phyloP scores from a whole-genome alignment of 75 land plant genomes.

The Isoetes taiwanensis region DNA sequence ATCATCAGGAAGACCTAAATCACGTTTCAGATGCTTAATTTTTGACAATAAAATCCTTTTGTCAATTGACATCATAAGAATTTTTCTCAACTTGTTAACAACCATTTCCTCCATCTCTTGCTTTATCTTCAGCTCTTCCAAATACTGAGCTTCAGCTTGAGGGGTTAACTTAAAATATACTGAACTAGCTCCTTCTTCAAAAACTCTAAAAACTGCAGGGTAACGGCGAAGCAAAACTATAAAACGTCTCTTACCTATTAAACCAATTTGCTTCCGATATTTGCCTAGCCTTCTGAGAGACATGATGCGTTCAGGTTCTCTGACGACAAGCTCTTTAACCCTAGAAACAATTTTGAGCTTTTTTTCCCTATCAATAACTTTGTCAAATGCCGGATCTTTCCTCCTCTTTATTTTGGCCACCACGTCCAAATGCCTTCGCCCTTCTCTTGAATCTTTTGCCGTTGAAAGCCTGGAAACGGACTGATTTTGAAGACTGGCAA shows the following conservation, averaged over 20 bases:
- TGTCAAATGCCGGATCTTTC: conserved; percentile 72
- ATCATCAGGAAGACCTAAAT: conserved; percentile 75
- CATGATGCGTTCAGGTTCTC: conserved; percentile 77
- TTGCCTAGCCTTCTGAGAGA: conserved; percentile 49
- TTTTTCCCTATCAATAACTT: conserved; percentile 81
- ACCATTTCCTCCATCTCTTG: conserved; percentile 60
- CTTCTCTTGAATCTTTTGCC: no score
- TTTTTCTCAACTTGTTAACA: conserved; percentile 64
- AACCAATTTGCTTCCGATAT: conserved; percentile 43
- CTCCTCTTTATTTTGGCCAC: conserved; percentile 47
- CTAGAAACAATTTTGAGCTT: conserved; percentile 69
- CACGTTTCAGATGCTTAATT: conserved; percentile 66
- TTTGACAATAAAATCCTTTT: conserved; percentile 60
- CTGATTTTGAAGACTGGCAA: no score
- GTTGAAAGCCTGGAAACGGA: no score
- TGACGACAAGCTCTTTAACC: conserved; percentile 71
- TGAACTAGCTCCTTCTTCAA: conserved; percentile 66
- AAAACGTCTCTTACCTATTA: conserved; percentile 41
- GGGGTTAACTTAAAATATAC: conserved; percentile 55
- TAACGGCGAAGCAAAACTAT: conserved; percentile 59
- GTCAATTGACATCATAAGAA: conserved; percentile 93
- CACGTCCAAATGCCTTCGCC: no score
- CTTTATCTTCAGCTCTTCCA: conserved; percentile 56
- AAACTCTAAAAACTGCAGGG: conserved; percentile 73
- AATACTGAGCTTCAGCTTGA: conserved; percentile 53